Evolutionary conservation across 352 stramenopile species (phyloP), one percentile per base, ranked within the genome.

Genomic region (Phytophthora crassamura): DNA sequence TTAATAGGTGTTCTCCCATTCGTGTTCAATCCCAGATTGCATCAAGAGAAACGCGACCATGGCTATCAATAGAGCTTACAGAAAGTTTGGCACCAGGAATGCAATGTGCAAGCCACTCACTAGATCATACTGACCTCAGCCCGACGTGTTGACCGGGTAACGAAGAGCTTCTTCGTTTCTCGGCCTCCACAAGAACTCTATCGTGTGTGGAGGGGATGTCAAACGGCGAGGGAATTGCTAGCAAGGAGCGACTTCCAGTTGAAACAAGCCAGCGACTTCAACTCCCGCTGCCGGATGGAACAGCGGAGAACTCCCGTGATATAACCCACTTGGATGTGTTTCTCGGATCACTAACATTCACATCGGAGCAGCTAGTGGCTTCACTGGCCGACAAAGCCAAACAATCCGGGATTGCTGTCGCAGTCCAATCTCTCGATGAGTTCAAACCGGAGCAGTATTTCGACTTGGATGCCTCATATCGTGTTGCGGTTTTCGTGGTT

Each of bases 331-430:
- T 97, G 10, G 85, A 75, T 12, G 77, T 98, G 25, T 98, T 94
- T 68, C 97, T 93, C 69, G 93, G 89, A 33, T 96, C 82, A 10
- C 87, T 98, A 69, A 98, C 93, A 3, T 92, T 94, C 36, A 98
- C 94, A 0, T 84, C 93, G 8, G 90, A 98, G 72, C 82, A 82
- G n/a, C 97, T 97, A 67, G 88, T 90, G 6, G 80, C 86, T 49
- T 73, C 81, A 43, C 52, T 98, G 3, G 85, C 80, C 7, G 51
- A 42, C 15, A 59, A 53, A 16, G 30, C 46, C 14, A 52, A 82
- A 95, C 38, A 89, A 97, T 66, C 80, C 30, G 57, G 64, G 16
- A 52, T 28, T 12, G 10, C 33, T 8, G 46, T 59, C 20, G 51
- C 51, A 0, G 3, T 72, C 10, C 64, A 49, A 34, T 64, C 57